Evolutionary conservation across 495 filamentous ascomycete genomes (phyloP), one percentile per base, ranked within the genome.

Genomic region (Podospora comata): DNA sequence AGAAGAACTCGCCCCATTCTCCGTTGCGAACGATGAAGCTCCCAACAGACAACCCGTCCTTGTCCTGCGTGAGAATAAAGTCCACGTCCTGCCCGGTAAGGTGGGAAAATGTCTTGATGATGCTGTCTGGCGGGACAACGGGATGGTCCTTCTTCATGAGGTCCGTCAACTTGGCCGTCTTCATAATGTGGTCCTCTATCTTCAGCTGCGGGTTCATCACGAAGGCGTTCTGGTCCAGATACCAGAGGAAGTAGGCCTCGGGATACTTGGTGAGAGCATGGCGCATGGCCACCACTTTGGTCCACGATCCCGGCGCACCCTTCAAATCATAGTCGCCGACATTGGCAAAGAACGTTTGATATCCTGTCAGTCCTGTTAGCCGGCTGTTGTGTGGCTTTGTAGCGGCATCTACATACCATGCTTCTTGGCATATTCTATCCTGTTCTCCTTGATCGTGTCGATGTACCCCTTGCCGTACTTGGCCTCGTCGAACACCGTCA

Each of bases 21-120:
- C 95, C 93, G 66, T 89, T 88, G 62, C 85, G 84, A 1, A 99
- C 69, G n/a, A 97, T 76, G 65, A 96, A 91, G 79, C 92, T 96
- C 1, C 85, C 86, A 18, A 87, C 83, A 64, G 84, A 86, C 57
- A 99, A 72, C n/a, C 93, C 93, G 18, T 91, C 90, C 20, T 83
- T 85, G 72, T 99, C 94, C 77, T 96, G 93, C 13, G 92, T 91
- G 19, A 97, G 68, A 20, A 98, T 87, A 13, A 98, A 80, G 67
- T 97, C 93, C 34, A 97, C 86, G 54, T 92, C 84, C 39, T 92
- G 84, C 55, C 88, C 86, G 60, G 86, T 87, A 3, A 96, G 84
- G 77, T 97, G 91, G 3, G 85, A 78, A 73, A 96, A 97, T 1
- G 96, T 99, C 82, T 91, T 94, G 80, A 99, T 98, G 66, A 99